A percentile compares a stretch with the other conserved stretches of the same genome.
phyloP scores from a whole-genome alignment of 169 alveolate species.

The Eimeria maxima region DNA sequence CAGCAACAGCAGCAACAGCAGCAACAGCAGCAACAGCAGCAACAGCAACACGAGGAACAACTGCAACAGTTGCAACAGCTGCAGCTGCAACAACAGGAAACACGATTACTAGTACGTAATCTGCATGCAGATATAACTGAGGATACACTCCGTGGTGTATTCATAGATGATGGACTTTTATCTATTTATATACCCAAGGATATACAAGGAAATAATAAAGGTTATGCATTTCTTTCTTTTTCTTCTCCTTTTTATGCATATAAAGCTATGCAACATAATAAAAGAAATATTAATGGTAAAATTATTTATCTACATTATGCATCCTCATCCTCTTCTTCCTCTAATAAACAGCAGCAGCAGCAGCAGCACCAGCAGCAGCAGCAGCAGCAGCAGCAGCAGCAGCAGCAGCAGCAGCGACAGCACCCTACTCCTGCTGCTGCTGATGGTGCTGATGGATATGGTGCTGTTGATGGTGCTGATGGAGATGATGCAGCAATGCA shows the following conservation, averaged over 20 bases:
- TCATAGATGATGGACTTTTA: too few species aligned
- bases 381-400: neutral
- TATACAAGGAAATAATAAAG: too few species aligned
- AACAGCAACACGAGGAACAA: too few species aligned
- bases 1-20: too few species aligned
- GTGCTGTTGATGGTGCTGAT: neutral
- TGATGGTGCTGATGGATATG: neutral
- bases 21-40: too few species aligned
- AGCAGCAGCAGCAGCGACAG: neutral
- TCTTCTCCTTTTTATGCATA: constrained; percentile 86
- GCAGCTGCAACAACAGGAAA: too few species aligned
- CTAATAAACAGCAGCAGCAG: neutral
- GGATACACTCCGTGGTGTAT: too few species aligned
- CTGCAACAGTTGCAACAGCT: too few species aligned
- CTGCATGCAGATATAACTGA: too few species aligned
- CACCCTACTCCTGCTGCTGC: neutral
- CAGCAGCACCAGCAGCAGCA: neutral
- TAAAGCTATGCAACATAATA: constrained; percentile 89
- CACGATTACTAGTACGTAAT: too few species aligned
- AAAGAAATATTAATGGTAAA: constrained; percentile 88
- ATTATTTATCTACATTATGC: constrained; percentile 86
- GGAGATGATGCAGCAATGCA: neutral
- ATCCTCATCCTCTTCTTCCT: neutral
- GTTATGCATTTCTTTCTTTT: constrained; percentile 84
- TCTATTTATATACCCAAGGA: too few species aligned